A percentile compares a stretch with the other conserved stretches of the same genome.
Evolutionary conservation across 2,329 filamentous ascomycete genomes (phyloP).

Genomic region (Cordyceps fumosorosea): DNA sequence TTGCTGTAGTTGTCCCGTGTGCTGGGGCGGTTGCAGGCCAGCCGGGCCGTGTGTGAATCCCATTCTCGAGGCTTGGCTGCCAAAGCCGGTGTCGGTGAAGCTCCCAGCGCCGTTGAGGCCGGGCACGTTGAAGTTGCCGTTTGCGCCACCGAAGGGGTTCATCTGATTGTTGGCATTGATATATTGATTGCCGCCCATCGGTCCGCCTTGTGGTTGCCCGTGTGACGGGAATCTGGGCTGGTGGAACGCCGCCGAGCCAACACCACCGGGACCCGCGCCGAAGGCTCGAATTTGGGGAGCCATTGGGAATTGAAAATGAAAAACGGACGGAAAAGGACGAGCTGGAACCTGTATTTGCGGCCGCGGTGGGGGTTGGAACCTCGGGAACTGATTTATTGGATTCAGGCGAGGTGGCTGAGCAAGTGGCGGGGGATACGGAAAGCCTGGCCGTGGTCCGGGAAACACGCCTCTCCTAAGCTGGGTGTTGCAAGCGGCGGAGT

Average conservation of each 20-base stretch:
- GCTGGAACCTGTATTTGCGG: background rate
- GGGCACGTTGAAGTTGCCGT: conserved; percentile 51
- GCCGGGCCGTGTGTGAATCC: conserved; percentile 62
- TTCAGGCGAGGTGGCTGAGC: background rate
- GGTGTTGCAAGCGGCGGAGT: background rate
- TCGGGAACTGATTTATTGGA: background rate
- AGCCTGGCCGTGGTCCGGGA: background rate
- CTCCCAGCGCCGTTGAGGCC: conserved; percentile 51
- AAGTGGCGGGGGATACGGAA: background rate
- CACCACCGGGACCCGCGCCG: conserved; percentile 30
- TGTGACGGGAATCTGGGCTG: conserved; percentile 47
- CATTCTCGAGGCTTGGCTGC: conserved; percentile 81
- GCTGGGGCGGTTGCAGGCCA: conserved; percentile 55
- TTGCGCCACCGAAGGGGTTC: conserved; percentile 56
- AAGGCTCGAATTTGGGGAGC: conserved; percentile 34
- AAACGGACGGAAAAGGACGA: background rate
- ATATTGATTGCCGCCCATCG: conserved; percentile 64
- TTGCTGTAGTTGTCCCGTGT: conserved; percentile 37
- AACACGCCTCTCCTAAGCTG: background rate
- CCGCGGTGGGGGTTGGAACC: background rate
- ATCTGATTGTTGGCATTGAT: conserved; percentile 61
- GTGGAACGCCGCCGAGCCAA: conserved; percentile 32
- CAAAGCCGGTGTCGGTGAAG: conserved; percentile 65
- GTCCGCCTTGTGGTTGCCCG: conserved; percentile 43
- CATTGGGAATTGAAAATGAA: conserved; percentile 20